These are phyloP conservation scores for Artomyces pyxidatus DNA, from an alignment of 768 basidiomycete genomes.

Conservation along the genomic window DNA sequence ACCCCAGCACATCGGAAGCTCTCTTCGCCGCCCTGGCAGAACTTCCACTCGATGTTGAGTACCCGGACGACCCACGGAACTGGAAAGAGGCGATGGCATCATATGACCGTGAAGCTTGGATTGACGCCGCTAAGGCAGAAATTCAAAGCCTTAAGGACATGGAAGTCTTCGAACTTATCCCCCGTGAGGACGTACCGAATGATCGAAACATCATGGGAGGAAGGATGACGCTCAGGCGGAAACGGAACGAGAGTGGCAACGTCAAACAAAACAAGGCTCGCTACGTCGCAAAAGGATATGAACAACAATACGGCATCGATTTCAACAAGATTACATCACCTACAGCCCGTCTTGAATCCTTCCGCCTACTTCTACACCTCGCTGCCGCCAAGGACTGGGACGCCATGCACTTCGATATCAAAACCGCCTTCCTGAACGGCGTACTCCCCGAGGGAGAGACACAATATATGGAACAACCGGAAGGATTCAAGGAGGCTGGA, in stretches of 20 bases:
- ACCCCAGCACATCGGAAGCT: too few species aligned
- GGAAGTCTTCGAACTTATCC: slow-evolving; percentile 17
- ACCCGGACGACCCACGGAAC: slow-evolving; percentile 15
- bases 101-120: slow-evolving; percentile 17
- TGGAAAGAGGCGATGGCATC: slow-evolving; percentile 17
- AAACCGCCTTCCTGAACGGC: slow-evolving; percentile 32
- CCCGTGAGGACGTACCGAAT: slow-evolving; percentile 10
- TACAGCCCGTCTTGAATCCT: slow-evolving; percentile 30
- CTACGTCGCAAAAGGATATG: slow-evolving; percentile 34
- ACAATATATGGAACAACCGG: slow-evolving; percentile 28
- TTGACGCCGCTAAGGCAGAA: slow-evolving; percentile 17
- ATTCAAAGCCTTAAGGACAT: slow-evolving; percentile 11
- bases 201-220: slow-evolving; percentile 18
- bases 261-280: slow-evolving; percentile 27
- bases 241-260: slow-evolving; percentile 20
- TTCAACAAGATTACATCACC: slow-evolving; percentile 35
- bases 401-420: slow-evolving; percentile 31
- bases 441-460: slow-evolving; percentile 18
- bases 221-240: slow-evolving; percentile 23
- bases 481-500: slow-evolving; percentile 17
- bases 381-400: slow-evolving; percentile 28
- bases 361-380: slow-evolving; percentile 28
- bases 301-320: slow-evolving; percentile 33
- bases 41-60: slow-evolving; percentile 5
- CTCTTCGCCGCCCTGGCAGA: not conserved